Evolutionary conservation across 345 rosid genomes (phyloP).

Genomic region (Citrus maxima): DNA sequence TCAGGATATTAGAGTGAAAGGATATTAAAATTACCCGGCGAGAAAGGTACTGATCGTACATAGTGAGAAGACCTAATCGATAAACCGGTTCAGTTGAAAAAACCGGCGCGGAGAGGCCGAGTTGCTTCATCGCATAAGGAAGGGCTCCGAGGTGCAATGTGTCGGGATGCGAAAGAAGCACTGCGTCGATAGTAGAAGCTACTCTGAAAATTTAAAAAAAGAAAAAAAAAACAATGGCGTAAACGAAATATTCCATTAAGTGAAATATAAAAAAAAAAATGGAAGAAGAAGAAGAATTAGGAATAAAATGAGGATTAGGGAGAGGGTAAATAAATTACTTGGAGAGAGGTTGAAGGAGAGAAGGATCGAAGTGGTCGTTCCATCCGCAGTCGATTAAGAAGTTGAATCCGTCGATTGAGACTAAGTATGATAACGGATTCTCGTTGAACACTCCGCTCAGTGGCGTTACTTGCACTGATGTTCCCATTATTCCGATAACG

Average conservation of each 20-base stretch:
- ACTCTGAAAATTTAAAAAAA: conserved; percentile 39
- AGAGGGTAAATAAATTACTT: conserved; percentile 32
- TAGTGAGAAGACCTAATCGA: conserved; percentile 83
- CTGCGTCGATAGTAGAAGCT: conserved; percentile 81
- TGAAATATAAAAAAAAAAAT: no score
- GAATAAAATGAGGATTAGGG: neutral
- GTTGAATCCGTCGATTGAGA: conserved; percentile 85
- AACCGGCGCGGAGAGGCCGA: conserved; percentile 84
- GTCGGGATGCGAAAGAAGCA: conserved; percentile 79
- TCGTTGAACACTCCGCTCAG: conserved; percentile 90
- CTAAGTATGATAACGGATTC: conserved; percentile 84
- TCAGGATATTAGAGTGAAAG: neutral
- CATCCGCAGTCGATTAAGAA: conserved; percentile 95
- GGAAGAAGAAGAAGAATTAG: neutral
- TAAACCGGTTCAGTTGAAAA: conserved; percentile 83
- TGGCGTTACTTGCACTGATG: conserved; percentile 85
- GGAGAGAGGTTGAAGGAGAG: conserved; percentile 89
- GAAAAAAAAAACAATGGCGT: neutral
- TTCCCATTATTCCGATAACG: conserved; percentile 58
- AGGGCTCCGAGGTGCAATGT: conserved; percentile 93
- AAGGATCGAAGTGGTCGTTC: conserved; percentile 89
- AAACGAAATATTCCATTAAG: neutral
- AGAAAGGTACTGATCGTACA: conserved; percentile 90
- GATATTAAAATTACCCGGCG: conserved; percentile 53
- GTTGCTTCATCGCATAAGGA: conserved; percentile 86